phyloP scores from a whole-genome alignment of 2,329 filamentous ascomycete genomes.

The Chaetomiaceae sp. region DNA sequence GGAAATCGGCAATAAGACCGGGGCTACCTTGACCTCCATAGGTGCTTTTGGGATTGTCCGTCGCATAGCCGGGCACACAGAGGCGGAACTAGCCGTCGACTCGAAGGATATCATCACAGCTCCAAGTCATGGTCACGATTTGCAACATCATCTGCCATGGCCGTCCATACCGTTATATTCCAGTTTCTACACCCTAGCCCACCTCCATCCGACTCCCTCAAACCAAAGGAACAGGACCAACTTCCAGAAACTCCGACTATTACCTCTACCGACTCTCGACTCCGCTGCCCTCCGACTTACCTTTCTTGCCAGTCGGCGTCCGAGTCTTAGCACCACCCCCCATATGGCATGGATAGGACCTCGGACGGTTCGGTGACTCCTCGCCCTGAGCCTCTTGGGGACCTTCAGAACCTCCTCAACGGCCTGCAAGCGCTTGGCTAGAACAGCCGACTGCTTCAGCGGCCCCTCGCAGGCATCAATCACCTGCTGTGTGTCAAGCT shows the following conservation, averaged over 20 bases:
- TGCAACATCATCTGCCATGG: neutral
- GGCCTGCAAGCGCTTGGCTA: neutral
- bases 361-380: neutral
- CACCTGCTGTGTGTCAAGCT: neutral
- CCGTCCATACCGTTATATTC: too few species aligned
- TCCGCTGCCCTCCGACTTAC: too few species aligned
- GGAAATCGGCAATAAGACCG: too few species aligned
- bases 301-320: neutral
- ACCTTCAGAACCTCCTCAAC: neutral
- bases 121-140: neutral
- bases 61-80: neutral
- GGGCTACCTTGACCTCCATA: too few species aligned
- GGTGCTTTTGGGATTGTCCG: neutral
- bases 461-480: conserved; percentile 2
- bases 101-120: too few species aligned
- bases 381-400: neutral
- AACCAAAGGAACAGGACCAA: too few species aligned
- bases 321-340: neutral
- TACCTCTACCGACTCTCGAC: neutral
- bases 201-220: too few species aligned
- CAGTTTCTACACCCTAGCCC: too few species aligned
- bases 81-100: too few species aligned
- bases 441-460: neutral
- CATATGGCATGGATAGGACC: neutral
- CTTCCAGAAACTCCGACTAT: too few species aligned